These are phyloP conservation scores for Eragrostis curvula DNA, from an alignment of 176 grass and related monocot species.

Conservation along the genomic window DNA sequence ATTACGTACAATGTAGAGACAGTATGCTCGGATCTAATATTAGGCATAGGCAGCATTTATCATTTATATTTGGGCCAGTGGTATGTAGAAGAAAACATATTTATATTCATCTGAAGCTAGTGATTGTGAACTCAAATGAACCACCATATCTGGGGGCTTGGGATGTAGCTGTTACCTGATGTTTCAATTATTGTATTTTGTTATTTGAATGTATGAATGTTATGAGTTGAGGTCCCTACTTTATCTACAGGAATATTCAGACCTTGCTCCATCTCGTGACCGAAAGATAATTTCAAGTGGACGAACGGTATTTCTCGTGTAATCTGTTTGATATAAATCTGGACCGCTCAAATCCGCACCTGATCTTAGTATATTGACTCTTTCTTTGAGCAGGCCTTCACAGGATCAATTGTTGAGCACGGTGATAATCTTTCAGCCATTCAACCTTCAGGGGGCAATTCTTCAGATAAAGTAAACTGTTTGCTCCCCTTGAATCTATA, in stretches of 20 bases:
- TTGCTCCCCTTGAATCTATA: neutral
- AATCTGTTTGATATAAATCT: slow-evolving; percentile 17
- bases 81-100: neutral
- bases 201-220: neutral
- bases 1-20: neutral
- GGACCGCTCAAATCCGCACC: slow-evolving; percentile 8
- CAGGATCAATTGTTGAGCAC: slow-evolving; percentile 79
- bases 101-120: slow-evolving; percentile 3
- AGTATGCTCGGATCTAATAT: neutral
- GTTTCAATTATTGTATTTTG: neutral
- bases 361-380: slow-evolving; percentile 4
- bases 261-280: slow-evolving; percentile 20
- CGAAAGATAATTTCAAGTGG: slow-evolving; percentile 52
- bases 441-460: slow-evolving; percentile 46
- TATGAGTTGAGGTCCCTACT: slow-evolving; percentile 20
- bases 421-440: slow-evolving; percentile 51
- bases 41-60: neutral
- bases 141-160: neutral
- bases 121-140: neutral
- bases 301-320: slow-evolving; percentile 43
- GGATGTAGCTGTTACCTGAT: neutral
- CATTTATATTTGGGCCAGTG: neutral
- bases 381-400: slow-evolving; percentile 60
- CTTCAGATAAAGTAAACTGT: slow-evolving; percentile 47
- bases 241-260: slow-evolving; percentile 49